Conservation (phyloP, 2,329 filamentous ascomycete genomes). For the Fusarium tjaetaba region DNA sequence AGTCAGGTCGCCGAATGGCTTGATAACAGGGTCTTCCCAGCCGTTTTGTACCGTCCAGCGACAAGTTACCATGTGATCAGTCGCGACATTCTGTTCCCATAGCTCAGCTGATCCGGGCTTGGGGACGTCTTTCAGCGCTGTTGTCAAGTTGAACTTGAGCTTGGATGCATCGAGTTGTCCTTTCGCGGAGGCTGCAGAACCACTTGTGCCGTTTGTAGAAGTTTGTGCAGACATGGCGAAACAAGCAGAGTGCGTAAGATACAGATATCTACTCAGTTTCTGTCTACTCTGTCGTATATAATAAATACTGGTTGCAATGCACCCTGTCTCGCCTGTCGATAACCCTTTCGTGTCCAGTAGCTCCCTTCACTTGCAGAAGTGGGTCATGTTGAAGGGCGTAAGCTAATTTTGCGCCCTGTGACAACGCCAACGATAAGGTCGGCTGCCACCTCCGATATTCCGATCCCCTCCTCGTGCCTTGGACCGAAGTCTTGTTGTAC, state of each 20-base stretch:
- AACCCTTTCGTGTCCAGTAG: neutral
- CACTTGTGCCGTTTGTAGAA: neutral
- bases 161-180: neutral
- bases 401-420: neutral
- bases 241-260: too few relatives aligned
- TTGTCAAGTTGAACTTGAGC: neutral
- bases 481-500: too few relatives aligned
- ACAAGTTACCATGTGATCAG: neutral
- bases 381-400: neutral
- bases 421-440: neutral
- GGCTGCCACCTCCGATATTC: neutral
- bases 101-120: neutral
- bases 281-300: fast-evolving
- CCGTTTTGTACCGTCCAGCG: neutral
- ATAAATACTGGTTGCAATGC: neutral
- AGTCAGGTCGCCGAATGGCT: neutral
- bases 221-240: neutral
- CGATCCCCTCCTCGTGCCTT: neutral
- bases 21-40: neutral
- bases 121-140: neutral
- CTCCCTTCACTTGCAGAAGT: neutral
- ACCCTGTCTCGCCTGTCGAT: neutral
- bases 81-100: neutral
- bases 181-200: fast-evolving
- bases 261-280: too few relatives aligned